Percentiles rank a stretch among this genome's conserved stretches.
These are phyloP conservation scores for Pilasporangium apinafurcum DNA, from an alignment of 352 stramenopile genomes.

Conservation along the genomic window DNA sequence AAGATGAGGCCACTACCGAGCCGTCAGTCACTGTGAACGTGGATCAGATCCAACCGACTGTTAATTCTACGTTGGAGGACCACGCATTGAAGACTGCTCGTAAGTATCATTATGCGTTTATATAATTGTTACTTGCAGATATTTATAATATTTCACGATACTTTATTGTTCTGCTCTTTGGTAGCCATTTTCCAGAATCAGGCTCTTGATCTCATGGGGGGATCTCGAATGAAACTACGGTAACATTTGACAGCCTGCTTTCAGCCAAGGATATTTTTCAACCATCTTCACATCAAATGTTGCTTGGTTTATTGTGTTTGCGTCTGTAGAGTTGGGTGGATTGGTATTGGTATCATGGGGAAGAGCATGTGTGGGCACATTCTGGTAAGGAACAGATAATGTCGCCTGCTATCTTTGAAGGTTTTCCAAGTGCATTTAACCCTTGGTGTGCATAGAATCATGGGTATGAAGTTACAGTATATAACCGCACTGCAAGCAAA, in stretches of 20 bases:
- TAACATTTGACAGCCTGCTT: too few species aligned
- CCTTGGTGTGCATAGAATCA: slow-evolving; percentile 33
- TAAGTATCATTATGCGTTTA: slow-evolving; percentile 13
- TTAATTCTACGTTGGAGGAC: slow-evolving; percentile 42
- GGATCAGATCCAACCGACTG: slow-evolving; percentile 19
- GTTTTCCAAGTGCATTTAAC: not conserved
- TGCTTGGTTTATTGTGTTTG: not conserved
- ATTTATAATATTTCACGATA: not conserved
- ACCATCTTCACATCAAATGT: not conserved
- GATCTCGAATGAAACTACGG: slow-evolving; percentile 54
- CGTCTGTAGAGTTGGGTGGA: slow-evolving; percentile 65
- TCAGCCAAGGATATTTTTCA: too few species aligned
- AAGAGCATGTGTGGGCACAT: slow-evolving; percentile 86
- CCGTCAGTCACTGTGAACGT: slow-evolving; percentile 6
- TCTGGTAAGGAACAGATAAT: slow-evolving; percentile 38
- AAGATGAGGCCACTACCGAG: slow-evolving; percentile 29
- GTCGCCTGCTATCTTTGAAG: too few species aligned
- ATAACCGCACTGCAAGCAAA: slow-evolving; percentile 81
- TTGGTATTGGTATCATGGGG: slow-evolving; percentile 86
- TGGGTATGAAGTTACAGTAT: slow-evolving; percentile 83
- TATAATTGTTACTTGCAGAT: not conserved
- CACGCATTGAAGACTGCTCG: slow-evolving; percentile 37
- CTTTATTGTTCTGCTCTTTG: not conserved
- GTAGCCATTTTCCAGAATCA: slow-evolving; percentile 52
- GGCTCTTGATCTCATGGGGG: slow-evolving; percentile 48